A percentile compares a stretch with the other conserved stretches of the same genome.
Conservation (phyloP, 2,329 filamentous ascomycete genomes). For the Nannizziopsis arthrosporioides region DNA sequence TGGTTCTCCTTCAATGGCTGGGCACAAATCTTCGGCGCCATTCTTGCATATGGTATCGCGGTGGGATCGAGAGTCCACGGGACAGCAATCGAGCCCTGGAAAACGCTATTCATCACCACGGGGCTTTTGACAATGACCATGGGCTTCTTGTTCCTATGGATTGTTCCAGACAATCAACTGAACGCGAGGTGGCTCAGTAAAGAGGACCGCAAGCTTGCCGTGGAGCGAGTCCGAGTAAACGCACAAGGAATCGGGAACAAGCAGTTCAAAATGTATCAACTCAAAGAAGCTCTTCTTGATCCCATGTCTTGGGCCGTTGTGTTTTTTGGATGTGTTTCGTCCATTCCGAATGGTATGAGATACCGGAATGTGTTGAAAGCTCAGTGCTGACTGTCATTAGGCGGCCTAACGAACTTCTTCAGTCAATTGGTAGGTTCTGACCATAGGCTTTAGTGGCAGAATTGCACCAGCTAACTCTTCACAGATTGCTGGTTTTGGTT, state of each 20-base stretch:
- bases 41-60: conserved; percentile 53
- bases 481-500: conserved; percentile 52
- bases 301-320: conserved; percentile 51
- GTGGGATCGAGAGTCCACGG: conserved; percentile 45
- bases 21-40: conserved; percentile 52
- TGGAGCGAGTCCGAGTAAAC: conserved; percentile 62
- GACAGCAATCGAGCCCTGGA: conserved; percentile 51
- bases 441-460: background rate
- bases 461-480: background rate
- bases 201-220: conserved; percentile 53
- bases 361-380: background rate
- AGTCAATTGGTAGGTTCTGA: conserved; percentile 34
- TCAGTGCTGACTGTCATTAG: conserved; percentile 26
- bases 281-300: conserved; percentile 47
- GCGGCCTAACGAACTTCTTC: conserved; percentile 47
- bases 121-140: conserved; percentile 42
- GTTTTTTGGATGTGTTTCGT: conserved; percentile 44
- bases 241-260: conserved; percentile 63
- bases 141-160: conserved; percentile 40
- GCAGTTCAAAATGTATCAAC: conserved; percentile 56
- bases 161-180: conserved; percentile 49
- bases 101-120: conserved; percentile 48
- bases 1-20: conserved; percentile 60
- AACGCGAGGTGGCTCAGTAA: conserved; percentile 53
- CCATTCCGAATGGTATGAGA: conserved; percentile 39